These are phyloP conservation scores for Nymphaea thermarum DNA, from an alignment of 164 flowering plant species.

Conservation along the genomic window DNA sequence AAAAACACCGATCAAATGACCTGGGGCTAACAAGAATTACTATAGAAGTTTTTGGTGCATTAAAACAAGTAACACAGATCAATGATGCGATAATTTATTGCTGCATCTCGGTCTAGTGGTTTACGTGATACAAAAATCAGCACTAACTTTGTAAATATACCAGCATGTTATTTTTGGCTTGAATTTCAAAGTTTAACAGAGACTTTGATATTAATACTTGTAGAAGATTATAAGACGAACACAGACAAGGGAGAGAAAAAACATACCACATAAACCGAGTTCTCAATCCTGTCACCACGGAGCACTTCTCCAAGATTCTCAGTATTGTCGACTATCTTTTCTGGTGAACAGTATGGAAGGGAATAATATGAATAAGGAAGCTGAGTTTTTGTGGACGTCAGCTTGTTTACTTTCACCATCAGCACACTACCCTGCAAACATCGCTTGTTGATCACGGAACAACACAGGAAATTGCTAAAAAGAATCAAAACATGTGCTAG, in stretches of 20 bases:
- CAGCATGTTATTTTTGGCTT: neutral
- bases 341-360: conserved; percentile 62
- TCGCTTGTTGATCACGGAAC: neutral
- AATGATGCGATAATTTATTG: too few relatives aligned
- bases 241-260: neutral
- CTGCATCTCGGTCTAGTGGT: neutral
- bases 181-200: neutral
- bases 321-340: conserved; percentile 61
- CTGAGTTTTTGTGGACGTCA: conserved; percentile 83
- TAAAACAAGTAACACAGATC: too few relatives aligned
- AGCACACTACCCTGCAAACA: conserved; percentile 53
- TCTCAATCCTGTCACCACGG: conserved; percentile 97
- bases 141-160: neutral
- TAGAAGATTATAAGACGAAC: neutral
- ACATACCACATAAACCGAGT: conserved; percentile 71
- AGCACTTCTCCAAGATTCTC: conserved; percentile 99
- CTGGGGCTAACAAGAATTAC: too few relatives aligned
- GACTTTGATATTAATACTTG: neutral
- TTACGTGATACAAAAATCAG: neutral
- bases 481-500: neutral
- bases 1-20: too few relatives aligned
- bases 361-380: conserved; percentile 90
- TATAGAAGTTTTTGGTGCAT: too few relatives aligned
- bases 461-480: neutral
- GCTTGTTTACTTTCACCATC: conserved; percentile 85